Evolutionary conservation across 2,329 filamentous ascomycete species (phyloP).

Genomic region (Corniculantispora saksenae): DNA sequence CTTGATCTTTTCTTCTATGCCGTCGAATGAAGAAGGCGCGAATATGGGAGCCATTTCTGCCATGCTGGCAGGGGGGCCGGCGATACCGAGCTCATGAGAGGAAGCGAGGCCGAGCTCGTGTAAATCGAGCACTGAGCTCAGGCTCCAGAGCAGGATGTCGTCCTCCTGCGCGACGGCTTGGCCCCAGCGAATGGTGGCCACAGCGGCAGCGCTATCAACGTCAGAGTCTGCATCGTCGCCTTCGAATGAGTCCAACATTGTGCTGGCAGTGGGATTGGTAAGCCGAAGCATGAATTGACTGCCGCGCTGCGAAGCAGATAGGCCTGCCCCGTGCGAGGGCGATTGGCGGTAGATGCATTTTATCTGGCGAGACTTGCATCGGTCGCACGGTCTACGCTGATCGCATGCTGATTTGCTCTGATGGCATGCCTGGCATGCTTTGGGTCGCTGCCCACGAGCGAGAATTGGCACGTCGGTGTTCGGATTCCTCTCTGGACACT

Average conservation of each 20-base stretch:
- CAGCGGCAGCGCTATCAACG: background rate
- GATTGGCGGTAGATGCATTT: background rate
- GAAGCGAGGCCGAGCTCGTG: background rate
- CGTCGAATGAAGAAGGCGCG: background rate
- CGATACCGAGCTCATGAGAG: background rate
- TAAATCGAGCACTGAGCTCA: background rate
- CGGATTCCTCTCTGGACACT: background rate
- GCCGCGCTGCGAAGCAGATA: background rate
- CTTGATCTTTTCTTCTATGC: background rate
- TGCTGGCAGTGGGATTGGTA: background rate
- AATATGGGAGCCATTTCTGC: background rate
- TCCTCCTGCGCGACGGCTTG: background rate
- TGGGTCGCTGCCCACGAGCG: background rate
- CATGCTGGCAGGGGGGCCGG: background rate
- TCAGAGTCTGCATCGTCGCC: background rate
- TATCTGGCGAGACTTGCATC: background rate
- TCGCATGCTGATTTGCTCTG: background rate
- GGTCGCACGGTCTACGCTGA: background rate
- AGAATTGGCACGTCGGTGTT: background rate
- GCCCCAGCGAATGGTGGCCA: background rate
- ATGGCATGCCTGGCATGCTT: background rate
- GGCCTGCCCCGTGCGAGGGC: background rate
- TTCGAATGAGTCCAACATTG: background rate
- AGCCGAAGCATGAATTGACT: background rate
- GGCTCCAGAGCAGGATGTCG: background rate